Base-by-base conservation (phyloP, 1,284 basidiomycete genomes). In the Stygiomarasmius scandens region DNA sequence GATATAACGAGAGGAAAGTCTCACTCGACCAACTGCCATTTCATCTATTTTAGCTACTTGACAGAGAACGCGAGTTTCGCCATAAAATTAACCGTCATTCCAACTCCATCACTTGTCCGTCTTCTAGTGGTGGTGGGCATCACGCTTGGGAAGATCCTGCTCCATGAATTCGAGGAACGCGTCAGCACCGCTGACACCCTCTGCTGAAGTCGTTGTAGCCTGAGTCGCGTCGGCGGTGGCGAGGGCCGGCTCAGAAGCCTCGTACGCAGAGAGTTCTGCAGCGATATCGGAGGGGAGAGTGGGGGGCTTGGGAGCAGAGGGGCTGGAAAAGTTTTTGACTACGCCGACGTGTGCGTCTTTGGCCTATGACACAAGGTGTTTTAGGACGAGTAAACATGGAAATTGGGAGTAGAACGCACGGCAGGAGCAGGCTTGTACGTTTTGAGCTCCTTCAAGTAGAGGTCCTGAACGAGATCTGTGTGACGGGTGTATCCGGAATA, bases 361-460 rank as follows among this genome's bases (percentile, higher is more conserved):
- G 62, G 86, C 82, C 92, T 95, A 45, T 20, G 53, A 58, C 27
- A 44, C 5, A 32, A 32, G 29, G 29, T 32, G n/a, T n/a, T n/a
- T n/a, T 32, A 32, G 12, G 29, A 36, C 9, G 48, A 12, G 14
- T 48, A 25, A 24, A 32, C 22, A 52, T 32, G 29, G n/a, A 8
- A 24, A 45, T 34, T 51, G 49, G 16, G 50, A 56, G 63, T 60
- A 34, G 45, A 24, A 79, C 82, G 64, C 63, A 90, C 89, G 25
- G 65, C 67, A 8, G 81, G 74, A 24, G 81, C 73, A 44, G 84
- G 73, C 81, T 95, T 96, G 87, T 96, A 98, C 19, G 84, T 74
- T 79, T 93, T 96, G 71, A 98, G 83, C 80, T 96, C 91, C 70
- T 83, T 87, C 66, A 98, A 69, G 78, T 98, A 98, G 57, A 96